These are phyloP conservation scores for Cyclostephanos tholiformis DNA, from an alignment of 108 stramenopile species.

Conservation along the genomic window DNA sequence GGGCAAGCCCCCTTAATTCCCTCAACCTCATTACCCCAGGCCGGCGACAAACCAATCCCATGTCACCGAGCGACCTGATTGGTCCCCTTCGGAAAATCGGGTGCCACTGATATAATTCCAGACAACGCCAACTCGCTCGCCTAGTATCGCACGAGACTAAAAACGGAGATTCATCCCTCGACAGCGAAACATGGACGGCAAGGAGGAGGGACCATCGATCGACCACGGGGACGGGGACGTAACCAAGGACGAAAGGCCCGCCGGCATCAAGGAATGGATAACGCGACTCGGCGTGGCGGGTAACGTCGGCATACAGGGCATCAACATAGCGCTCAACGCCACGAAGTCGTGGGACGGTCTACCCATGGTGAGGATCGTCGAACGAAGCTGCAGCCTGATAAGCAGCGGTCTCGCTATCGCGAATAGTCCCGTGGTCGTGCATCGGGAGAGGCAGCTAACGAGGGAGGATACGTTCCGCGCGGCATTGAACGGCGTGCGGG, in stretches of 20 bases:
- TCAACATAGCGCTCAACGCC: conserved; percentile 12
- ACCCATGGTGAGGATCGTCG: conserved; percentile 2
- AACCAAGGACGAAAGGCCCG: conserved; percentile 15
- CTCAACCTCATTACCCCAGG: no score
- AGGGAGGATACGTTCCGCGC: conserved; percentile 48
- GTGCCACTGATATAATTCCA: no score
- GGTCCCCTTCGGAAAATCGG: no score
- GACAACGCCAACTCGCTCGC: no score
- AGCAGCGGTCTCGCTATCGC: conserved; percentile 33
- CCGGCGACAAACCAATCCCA: no score
- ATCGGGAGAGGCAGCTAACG: conserved; percentile 40
- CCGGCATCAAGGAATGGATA: conserved; percentile 18
- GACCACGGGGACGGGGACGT: not conserved
- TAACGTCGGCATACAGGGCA: conserved; percentile 27
- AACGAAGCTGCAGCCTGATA: conserved; percentile 5
- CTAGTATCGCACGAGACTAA: no score
- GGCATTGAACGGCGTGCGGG: conserved; percentile 44
- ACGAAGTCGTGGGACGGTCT: not conserved
- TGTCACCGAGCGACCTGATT: no score
- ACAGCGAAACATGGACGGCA: not conserved
- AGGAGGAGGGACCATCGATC: not conserved
- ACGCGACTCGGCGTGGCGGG: conserved; percentile 24
- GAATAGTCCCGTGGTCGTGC: conserved; percentile 27
- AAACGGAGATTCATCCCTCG: no score
- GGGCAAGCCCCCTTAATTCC: no score